Evolutionary conservation across 2,329 filamentous ascomycete species (phyloP).

Genomic region (Xylaria sp.): DNA sequence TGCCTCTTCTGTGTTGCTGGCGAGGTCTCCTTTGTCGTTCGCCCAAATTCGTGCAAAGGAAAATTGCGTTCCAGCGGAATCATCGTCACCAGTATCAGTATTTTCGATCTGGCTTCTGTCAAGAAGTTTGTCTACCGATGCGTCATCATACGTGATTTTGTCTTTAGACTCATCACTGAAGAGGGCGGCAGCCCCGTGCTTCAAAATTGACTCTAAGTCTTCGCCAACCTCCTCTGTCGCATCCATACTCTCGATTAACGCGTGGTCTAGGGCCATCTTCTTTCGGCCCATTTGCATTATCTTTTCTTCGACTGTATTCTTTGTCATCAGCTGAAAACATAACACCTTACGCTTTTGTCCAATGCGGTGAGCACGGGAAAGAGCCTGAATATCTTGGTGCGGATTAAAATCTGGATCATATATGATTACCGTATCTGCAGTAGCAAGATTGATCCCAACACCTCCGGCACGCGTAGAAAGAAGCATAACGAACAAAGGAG

Average conservation of each 20-base stretch:
- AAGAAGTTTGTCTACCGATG: conserved; percentile 88
- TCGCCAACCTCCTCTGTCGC: conserved; percentile 80
- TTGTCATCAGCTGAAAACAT: conserved; percentile 93
- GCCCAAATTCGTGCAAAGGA: conserved; percentile 93
- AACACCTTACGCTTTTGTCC: conserved; percentile 96
- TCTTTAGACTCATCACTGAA: conserved; percentile 79
- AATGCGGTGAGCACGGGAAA: conserved; percentile 94
- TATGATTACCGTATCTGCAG: conserved; percentile 97
- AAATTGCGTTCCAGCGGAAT: conserved; percentile 80
- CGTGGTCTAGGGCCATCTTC: conserved; percentile 95
- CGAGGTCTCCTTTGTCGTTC: conserved; percentile 76
- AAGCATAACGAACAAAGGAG: conserved; percentile 86
- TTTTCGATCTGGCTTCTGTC: conserved; percentile 85
- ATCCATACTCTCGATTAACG: conserved; percentile 92
- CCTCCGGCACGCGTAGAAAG: conserved; percentile 94
- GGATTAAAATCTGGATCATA: conserved; percentile 98
- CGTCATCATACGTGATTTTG: conserved; percentile 82
- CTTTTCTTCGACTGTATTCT: conserved; percentile 89
- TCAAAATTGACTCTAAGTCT: conserved; percentile 87
- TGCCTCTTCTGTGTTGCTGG: conserved; percentile 68
- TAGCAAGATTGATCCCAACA: conserved; percentile 96
- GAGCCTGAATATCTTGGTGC: conserved; percentile 95
- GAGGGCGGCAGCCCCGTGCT: conserved; percentile 85
- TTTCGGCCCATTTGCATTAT: conserved; percentile 95
- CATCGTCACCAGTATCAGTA: conserved; percentile 70